Base-by-base conservation (phyloP, 2,329 filamentous ascomycete species). In the Colletotrichum echinochloae region DNA sequence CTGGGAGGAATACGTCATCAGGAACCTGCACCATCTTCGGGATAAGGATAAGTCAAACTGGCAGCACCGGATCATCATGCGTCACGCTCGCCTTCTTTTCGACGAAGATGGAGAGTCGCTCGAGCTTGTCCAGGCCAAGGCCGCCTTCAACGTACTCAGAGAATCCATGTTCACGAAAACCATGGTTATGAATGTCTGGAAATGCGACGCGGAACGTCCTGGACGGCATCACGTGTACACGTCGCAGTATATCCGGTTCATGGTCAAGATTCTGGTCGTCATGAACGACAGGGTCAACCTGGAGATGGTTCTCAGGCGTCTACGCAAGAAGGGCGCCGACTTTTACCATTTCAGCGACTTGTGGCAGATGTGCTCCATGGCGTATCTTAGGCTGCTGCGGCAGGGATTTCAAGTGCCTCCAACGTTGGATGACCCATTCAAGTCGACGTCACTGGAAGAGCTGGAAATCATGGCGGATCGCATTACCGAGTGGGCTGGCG, bases 121-220 rank as follows among this genome's bases (percentile, higher is more conserved):
- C 57, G 83, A 85, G 61, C 80, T 85, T n/a, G 88, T 87, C 39
- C 91, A 92, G 28, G 95, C 94, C 74, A 88, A 91, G 76, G 93
- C 95, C 65, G 88, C 97, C 18, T 95, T 94, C 60, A 87, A 89
- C 63, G 92, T 97, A 51, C 91, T 97, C 64, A 82, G 87, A 55
- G 88, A 90, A 69, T 88, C 85, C 72, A 90, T 90, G 88, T 95
- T 97, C 74, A 97, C 95, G 48, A 97, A 97, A 82, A 97, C 94
- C 0, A 97, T 97, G 91, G 91, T 93, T 1, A 91, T 97, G 79
- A 95, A 97, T 77, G 94, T 98, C 5, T 98, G 95, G 95, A 95
- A 95, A 75, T 96, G 95, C 46, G 95, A 97, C 74, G 90, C 93
- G 56, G 95, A 98, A 76, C 85, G 88, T 2, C 86, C 94, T 0